phyloP scores from a whole-genome alignment of 129 eudicot genomes.

The Chrysanthemum lavandulifolium region DNA sequence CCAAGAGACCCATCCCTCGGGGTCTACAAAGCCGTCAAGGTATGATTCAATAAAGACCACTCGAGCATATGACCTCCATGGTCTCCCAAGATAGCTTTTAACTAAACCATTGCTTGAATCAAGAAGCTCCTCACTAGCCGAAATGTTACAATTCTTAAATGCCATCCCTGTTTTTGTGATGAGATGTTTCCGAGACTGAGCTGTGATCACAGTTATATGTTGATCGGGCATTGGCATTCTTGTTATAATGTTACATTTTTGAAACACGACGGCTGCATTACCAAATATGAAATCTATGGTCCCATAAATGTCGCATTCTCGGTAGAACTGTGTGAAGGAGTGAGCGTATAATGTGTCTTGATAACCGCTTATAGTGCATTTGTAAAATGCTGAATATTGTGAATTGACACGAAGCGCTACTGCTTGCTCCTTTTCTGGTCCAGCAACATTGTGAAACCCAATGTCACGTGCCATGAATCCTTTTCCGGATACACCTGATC shows the following conservation, averaged over 20 bases:
- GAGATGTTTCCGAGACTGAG: slow-evolving; percentile 58
- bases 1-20: slow-evolving; percentile 75
- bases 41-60: slow-evolving; percentile 65
- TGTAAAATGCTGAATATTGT: slow-evolving; percentile 17
- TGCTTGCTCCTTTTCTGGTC: slow-evolving; percentile 54
- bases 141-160: slow-evolving; percentile 67
- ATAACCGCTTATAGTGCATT: slow-evolving; percentile 39
- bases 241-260: slow-evolving; percentile 67
- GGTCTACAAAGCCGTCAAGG: slow-evolving; percentile 61
- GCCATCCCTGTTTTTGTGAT: slow-evolving; percentile 68
- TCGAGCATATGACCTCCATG: slow-evolving; percentile 67
- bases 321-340: slow-evolving; percentile 79
- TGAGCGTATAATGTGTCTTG: slow-evolving; percentile 87
- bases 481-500: slow-evolving; percentile 68
- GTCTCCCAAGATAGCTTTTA: slow-evolving; percentile 77
- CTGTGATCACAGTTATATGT: slow-evolving; percentile 61
- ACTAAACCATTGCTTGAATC: slow-evolving; percentile 20
- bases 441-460: slow-evolving; percentile 63
- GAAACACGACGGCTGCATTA: slow-evolving; percentile 80
- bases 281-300: slow-evolving; percentile 91
- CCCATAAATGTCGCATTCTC: slow-evolving; percentile 85
- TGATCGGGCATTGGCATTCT: slow-evolving; percentile 77
- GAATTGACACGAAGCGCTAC: slow-evolving; percentile 48
- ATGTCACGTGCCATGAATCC: slow-evolving; percentile 43
- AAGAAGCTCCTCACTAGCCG: slow-evolving; percentile 54